Evolutionary conservation across 2,329 filamentous ascomycete genomes (phyloP).

Genomic region (Cryphonectria japonica): DNA sequence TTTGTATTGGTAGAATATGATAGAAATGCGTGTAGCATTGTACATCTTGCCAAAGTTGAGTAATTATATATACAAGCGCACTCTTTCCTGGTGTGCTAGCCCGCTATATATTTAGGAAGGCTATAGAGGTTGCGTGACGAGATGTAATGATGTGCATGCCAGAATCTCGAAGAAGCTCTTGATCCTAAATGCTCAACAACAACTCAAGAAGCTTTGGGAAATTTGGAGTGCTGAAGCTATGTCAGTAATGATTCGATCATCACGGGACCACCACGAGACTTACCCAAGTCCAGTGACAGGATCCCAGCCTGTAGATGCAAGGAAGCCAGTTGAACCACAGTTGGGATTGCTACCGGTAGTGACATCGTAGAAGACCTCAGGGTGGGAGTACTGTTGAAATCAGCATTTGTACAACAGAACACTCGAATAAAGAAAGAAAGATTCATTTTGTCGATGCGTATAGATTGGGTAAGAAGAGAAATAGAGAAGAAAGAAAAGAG

Average conservation of each 20-base stretch:
- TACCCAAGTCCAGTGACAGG: constrained; percentile 35
- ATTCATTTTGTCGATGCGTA: too few relatives aligned
- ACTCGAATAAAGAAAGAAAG: background rate
- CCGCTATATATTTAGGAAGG: background rate
- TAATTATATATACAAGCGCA: background rate
- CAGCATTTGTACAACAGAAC: background rate
- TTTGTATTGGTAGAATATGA: background rate
- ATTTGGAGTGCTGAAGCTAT: constrained; percentile 8
- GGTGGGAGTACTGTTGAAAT: constrained; percentile 34
- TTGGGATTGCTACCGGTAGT: constrained; percentile 38
- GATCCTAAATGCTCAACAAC: constrained; percentile 1
- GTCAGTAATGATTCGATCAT: background rate
- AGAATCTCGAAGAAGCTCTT: background rate
- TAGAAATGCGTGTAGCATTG: background rate
- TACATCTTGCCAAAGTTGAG: background rate
- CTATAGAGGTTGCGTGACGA: background rate
- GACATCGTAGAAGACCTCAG: constrained; percentile 39
- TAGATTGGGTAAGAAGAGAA: background rate
- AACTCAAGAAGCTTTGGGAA: constrained; percentile 19
- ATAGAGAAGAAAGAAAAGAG: background rate
- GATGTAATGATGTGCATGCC: background rate
- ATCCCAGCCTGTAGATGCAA: constrained; percentile 37
- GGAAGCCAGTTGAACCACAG: constrained; percentile 38
- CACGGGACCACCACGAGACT: background rate
- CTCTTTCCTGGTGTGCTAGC: background rate